Evolutionary conservation across 768 basidiomycete species (phyloP), one percentile per base, ranked within the genome.

Genomic region (Amanita molliuscula): DNA sequence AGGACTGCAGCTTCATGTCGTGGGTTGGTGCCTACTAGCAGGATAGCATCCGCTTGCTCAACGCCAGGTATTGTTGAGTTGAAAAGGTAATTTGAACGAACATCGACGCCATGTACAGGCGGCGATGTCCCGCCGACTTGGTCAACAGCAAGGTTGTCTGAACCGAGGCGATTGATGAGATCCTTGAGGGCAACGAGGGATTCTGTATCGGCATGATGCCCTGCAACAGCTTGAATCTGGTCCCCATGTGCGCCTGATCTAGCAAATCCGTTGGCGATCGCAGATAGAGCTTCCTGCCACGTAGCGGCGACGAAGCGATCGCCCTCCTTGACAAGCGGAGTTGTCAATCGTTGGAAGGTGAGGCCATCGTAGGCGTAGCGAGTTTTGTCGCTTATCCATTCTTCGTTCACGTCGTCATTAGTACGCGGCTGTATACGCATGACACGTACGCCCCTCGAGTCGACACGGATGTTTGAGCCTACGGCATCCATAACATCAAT

Each of bases 351-450:
- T 65, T 99, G 96, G 76, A 91, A 95, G 60, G 81, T 82, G 28
- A 99, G 77, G 8, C 96, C 96, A 59, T 99, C 96, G 65, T 93
- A 88, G 1, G 95, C 88, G 65, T 92, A 93, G 51, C 96, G 88
- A 1, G 95, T 93, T 77, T 99, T 99, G 76, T 99, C 96, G 66
- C 79, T 92, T 65, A 99, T 95, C 96, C 96, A 98, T 66, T 99
- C 96, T 72, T 99, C 96, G 65, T 99, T 99, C 55, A 99, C 84
- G 57, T 96, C 89, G 66, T 98, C 96, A 63, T 97, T 98, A 44
- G 90, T 88, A 60, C 88, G 79, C 1, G 96, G 96, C 61, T 96
- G 93, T 57, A 99, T 78, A 44, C 96, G 84, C 94, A 98, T 98
- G 55, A 98, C 95, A 64, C 90, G 82, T 4, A 95, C 86, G 35